Evolutionary conservation across 176 grass and related monocot genomes (phyloP).

Genomic region (Carex parvula): DNA sequence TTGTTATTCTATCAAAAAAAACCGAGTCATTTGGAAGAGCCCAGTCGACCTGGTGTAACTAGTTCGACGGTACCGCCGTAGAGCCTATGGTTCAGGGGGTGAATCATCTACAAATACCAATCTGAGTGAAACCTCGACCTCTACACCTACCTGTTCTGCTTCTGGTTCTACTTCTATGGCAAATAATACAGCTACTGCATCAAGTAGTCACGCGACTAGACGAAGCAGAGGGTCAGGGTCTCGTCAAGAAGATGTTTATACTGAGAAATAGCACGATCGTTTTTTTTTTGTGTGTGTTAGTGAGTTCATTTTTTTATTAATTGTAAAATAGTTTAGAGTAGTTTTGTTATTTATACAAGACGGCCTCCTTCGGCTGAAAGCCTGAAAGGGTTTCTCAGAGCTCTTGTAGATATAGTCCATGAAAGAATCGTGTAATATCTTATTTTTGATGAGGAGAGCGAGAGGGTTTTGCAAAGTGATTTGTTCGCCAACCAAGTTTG

Average conservation of each 20-base stretch:
- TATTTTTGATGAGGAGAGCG: background rate
- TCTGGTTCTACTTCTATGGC: conserved; percentile 33
- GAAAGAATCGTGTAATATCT: background rate
- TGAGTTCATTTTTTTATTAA: conserved; percentile 15
- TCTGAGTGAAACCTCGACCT: conserved; percentile 34
- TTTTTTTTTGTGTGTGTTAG: background rate
- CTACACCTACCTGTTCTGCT: conserved; percentile 27
- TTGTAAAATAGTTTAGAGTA: conserved; percentile 25
- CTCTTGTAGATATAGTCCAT: conserved; percentile 4
- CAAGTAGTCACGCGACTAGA: conserved; percentile 33
- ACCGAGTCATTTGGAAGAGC: conserved; percentile 67
- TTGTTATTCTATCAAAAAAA: conserved; percentile 72
- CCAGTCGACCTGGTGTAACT: conserved; percentile 50
- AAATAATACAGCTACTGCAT: conserved; percentile 35
- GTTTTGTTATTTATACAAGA: conserved; percentile 8
- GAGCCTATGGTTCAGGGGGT: conserved; percentile 33
- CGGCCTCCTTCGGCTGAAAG: background rate
- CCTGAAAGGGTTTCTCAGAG: background rate
- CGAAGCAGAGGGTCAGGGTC: conserved; percentile 32
- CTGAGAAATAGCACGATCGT: background rate
- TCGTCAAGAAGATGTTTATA: conserved; percentile 27
- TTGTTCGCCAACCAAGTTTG: background rate
- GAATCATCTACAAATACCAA: conserved; percentile 56
- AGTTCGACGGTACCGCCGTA: conserved; percentile 54
- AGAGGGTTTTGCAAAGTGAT: background rate